Conservation (phyloP, 352 stramenopile genomes). For the Phytophthora pluvialis region DNA sequence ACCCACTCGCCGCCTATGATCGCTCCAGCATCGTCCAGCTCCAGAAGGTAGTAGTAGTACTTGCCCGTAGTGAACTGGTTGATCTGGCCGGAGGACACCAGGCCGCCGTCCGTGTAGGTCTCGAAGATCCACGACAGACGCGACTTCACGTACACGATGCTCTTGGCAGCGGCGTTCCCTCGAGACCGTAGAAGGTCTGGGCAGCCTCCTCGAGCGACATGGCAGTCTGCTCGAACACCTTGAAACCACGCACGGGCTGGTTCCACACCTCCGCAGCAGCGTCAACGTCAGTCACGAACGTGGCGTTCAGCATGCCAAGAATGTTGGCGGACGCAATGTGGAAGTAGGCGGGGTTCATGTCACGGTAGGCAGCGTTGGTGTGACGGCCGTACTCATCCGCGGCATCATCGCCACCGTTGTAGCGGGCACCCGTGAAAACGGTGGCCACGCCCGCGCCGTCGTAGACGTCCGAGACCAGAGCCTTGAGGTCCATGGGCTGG, state of each 20-base stretch:
- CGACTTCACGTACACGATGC: constrained; percentile 49
- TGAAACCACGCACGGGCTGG: constrained; percentile 56
- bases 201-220: constrained; percentile 42
- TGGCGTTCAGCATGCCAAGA: constrained; percentile 42
- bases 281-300: constrained; percentile 52
- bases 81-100: constrained; percentile 31
- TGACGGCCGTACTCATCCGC: constrained; percentile 54
- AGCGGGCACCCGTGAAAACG: constrained; percentile 52
- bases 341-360: constrained; percentile 56
- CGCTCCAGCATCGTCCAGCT: constrained; percentile 34
- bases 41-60: constrained; percentile 52
- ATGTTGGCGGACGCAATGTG: constrained; percentile 55
- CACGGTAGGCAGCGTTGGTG: constrained; percentile 41
- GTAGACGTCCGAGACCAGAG: constrained; percentile 43
- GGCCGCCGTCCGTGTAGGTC: constrained; percentile 39
- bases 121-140: constrained; percentile 53
- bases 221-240: constrained; percentile 42
- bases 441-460: constrained; percentile 33
- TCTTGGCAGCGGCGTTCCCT: constrained; percentile 43
- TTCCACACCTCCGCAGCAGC: constrained; percentile 58
- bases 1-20: constrained; percentile 55
- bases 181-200: constrained; percentile 42
- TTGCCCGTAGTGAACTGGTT: constrained; percentile 29
- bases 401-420: constrained; percentile 22
- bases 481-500: constrained; percentile 52